Evolutionary conservation across 1,139 yeast species (phyloP), one percentile per base, ranked within the genome.

Genomic region (Zhuliangozyma parablackwelliae): DNA sequence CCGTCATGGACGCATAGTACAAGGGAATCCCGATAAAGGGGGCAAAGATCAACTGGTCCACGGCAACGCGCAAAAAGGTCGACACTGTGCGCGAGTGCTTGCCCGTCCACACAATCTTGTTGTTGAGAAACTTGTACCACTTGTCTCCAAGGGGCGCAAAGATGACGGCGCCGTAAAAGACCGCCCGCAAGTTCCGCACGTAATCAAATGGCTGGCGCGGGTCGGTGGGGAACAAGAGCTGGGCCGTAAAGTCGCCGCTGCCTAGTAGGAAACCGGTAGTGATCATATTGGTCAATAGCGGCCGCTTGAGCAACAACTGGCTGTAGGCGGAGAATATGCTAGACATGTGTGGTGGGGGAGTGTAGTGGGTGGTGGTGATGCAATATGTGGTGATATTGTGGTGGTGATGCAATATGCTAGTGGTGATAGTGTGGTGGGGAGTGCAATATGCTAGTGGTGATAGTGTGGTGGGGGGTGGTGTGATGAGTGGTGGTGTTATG

Each of bases 11-110:
- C 2, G 77, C 54, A 53, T 73, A 88, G 57, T 87, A 89, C 36
- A 81, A 52, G 2, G 87, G 88, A 10, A 85, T 73, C 3, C 63
- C 72, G 6, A 84, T 73, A 23, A 81, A 55, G 2, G 97, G 96
- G 1, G 96, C 88, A 71, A 87, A 88, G 1, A 70, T 45, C 26
- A 78, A 53, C 54, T 89, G 97, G 58, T 89, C 97, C 5, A 73
- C 70, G 0, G 73, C 72, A 10, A 85, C 89, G 36, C 86, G 60
- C 2, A 70, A 51, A 0, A 68, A 26, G 0, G 76, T 65, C 45
- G 32, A 48, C 31, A 42, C 54, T 24, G 37, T 34, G 21, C 32
- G 28, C 27, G 34, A 38, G 11, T 31, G 37, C 12, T 40, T 39
- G 10, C 33, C 32, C 6, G 55, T 48, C 36, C 44, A 44, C 25